phyloP scores from a whole-genome alignment of 1,284 basidiomycete genomes.

The Cystobasidium pallidum region DNA sequence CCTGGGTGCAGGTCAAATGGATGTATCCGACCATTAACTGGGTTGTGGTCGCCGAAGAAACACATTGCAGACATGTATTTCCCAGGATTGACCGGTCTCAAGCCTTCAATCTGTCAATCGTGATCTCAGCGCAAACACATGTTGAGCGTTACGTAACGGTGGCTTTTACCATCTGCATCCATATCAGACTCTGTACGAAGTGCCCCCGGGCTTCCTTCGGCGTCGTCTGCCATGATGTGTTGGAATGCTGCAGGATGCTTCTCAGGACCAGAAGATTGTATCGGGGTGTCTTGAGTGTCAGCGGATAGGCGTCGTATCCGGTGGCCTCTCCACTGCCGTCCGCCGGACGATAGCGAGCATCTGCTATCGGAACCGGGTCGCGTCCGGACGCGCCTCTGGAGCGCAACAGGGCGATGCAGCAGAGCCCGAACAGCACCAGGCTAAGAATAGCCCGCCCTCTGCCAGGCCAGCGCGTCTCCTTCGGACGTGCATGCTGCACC shows the following conservation, averaged over 20 bases:
- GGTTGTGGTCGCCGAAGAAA: neutral
- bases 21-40: constrained; percentile 1
- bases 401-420: constrained; percentile 3
- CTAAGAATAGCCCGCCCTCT: neutral
- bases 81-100: constrained; percentile 30
- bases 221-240: constrained; percentile 29
- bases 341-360: too few species aligned
- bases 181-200: constrained; percentile 32
- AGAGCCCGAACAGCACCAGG: neutral
- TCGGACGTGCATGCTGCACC: neutral
- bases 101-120: constrained; percentile 33
- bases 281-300: constrained; percentile 13
- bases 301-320: neutral
- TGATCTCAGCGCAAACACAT: too few species aligned
- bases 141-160: neutral
- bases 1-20: constrained; percentile 21
- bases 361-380: too few species aligned
- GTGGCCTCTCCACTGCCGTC: neutral
- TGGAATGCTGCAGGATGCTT: constrained; percentile 31
- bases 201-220: constrained; percentile 11
- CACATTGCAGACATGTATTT: constrained; percentile 22
- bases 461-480: neutral
- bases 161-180: constrained; percentile 28
- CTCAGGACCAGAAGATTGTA: constrained; percentile 31
- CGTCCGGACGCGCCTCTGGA: neutral